phyloP scores from a whole-genome alignment of 2,329 filamentous ascomycete genomes.

The Penicillium sp. region DNA sequence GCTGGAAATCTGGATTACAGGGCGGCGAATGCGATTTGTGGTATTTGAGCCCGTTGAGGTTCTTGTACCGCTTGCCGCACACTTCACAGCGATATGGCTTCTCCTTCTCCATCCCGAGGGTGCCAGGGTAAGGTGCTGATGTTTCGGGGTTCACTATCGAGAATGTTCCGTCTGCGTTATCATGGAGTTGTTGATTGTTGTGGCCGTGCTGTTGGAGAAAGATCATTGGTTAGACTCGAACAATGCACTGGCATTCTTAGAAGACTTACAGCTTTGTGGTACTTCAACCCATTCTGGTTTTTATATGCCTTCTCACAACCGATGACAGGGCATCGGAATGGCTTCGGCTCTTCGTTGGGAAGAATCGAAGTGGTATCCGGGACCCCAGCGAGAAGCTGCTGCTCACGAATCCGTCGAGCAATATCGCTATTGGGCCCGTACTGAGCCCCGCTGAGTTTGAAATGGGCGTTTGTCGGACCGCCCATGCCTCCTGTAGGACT shows the following conservation, averaged over 20 bases:
- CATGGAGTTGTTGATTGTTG: constrained; percentile 92
- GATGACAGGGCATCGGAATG: constrained; percentile 96
- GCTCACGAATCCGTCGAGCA: constrained; percentile 64
- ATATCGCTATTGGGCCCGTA: constrained; percentile 76
- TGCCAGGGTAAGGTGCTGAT: constrained; percentile 89
- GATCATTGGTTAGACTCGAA: background rate
- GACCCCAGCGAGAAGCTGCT: constrained; percentile 61
- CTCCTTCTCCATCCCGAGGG: constrained; percentile 99
- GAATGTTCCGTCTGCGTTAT: constrained; percentile 95
- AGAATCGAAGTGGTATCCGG: constrained; percentile 48
- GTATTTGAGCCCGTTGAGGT: constrained; percentile 97
- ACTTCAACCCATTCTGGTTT: constrained; percentile 98
- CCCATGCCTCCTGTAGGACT: constrained; percentile 75
- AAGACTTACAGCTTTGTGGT: constrained; percentile 65
- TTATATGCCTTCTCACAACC: constrained; percentile 99
- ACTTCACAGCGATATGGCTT: constrained; percentile 98
- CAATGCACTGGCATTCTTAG: background rate
- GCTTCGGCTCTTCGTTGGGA: constrained; percentile 88
- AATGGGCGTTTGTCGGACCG: constrained; percentile 65
- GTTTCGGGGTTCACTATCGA: constrained; percentile 98
- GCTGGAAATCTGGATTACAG: constrained; percentile 80
- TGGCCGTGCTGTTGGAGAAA: constrained; percentile 69
- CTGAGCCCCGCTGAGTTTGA: constrained; percentile 73
- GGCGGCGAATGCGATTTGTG: constrained; percentile 81
- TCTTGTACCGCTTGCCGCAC: constrained; percentile 98